A percentile compares a stretch with the other conserved stretches of the same genome.
These are phyloP conservation scores for Berberis thunbergii DNA, from an alignment of 164 flowering plant species.

Conservation along the genomic window DNA sequence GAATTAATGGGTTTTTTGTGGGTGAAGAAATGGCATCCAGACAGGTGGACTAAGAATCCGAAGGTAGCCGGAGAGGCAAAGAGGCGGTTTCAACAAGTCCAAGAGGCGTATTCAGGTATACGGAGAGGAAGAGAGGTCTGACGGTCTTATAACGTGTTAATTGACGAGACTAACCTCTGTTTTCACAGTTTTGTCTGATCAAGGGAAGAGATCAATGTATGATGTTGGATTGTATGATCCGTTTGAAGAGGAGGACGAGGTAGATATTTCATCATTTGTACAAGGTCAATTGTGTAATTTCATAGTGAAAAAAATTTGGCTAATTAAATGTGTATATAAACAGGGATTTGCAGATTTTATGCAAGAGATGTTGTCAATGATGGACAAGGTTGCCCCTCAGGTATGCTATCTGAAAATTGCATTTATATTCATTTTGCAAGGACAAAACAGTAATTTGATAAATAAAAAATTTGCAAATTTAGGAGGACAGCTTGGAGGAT, in stretches of 20 bases:
- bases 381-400: constrained; percentile 63
- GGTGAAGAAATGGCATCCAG: constrained; percentile 91
- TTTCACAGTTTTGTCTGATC: constrained; percentile 62
- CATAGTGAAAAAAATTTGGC: too few relatives aligned
- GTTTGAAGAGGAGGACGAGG: constrained; percentile 71
- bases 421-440: background rate
- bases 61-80: constrained; percentile 61
- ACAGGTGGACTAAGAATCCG: constrained; percentile 52
- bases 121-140: background rate
- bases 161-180: background rate
- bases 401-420: constrained; percentile 16
- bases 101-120: constrained; percentile 81
- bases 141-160: background rate
- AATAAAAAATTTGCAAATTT: background rate
- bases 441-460: background rate
- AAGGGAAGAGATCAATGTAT: constrained; percentile 61
- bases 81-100: constrained; percentile 83
- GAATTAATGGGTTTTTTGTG: background rate
- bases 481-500: constrained; percentile 75
- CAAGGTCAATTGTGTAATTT: background rate
- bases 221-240: constrained; percentile 79
- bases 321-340: background rate
- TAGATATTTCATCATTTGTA: constrained; percentile 12
- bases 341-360: constrained; percentile 82
- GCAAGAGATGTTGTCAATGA: constrained; percentile 81